Base-by-base conservation (phyloP, 306 rosid species). In the Castanopsis chinensis region DNA sequence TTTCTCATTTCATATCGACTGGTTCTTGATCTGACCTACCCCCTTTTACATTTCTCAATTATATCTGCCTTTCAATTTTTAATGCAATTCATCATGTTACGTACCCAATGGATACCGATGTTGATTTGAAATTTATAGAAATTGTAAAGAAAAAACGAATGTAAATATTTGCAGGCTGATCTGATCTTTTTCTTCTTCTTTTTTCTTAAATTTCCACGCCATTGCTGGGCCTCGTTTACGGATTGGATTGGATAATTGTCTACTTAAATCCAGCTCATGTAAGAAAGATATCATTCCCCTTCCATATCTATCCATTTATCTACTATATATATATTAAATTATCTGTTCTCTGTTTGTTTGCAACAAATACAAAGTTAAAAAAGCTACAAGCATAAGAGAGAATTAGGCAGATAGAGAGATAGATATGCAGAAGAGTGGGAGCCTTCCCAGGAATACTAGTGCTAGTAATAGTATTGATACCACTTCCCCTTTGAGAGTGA, bases 401-500 rank as follows among this genome's bases (percentile, higher is more conserved):
- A 67, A 27, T 10, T 49, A 49, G 53, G 53, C 11, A 49, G 53
- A 13, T 49, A 12, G 2, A 58, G 27, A 58, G 27, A 81, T 81
- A 78, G 90, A 85, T 80, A 90, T 95, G 97, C 91, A 83, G 83
- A 90, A 83, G 78, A 89, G 90, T 90, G 91, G 89, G 78, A 88
- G 82, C 78, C 63, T 88, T 77, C 88, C 91, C 72, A 82, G 96
- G 84, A 89, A 90, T 80, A 92, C 88, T 73, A 82, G 11, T 37
- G 2, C 9, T 37, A 37, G 73, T 70, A 73, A 71, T 45, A 83
- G 79, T 64, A 71, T 25, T 67, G 67, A 79, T 69, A 83, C 82
- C 75, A 28, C 86, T 0, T 78, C 91, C 8, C 81, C 96, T 25
- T 75, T 95, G 52, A 88, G 91, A 78, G 87, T 90, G 33, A 58